Base-by-base conservation (phyloP, 805 yeast species). In the Wickerhamiella sorbophila region DNA sequence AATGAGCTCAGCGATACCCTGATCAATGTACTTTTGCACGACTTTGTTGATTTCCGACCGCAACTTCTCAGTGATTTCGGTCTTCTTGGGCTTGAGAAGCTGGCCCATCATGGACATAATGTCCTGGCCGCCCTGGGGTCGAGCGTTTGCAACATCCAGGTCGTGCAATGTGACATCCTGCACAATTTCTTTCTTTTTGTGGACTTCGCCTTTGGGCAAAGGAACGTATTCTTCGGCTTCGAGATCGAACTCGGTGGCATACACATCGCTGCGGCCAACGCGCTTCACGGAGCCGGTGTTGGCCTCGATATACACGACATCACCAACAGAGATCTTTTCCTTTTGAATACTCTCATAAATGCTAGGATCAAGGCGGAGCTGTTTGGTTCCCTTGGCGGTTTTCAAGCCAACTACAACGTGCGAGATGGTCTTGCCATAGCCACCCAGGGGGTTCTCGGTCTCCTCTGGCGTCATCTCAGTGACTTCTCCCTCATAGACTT, bases 181-280 rank as follows among this genome's bases (percentile, higher is more conserved):
- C 17, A 91, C 94, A 53, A 88, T 86, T 63, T 91, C 97, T 61
- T 91, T 91, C 71, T 91, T 86, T 60, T 88, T 87, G 67, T 91
- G 98, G 36, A 91, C 94, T 62, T 91, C 99, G 41, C 98, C 98
- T 66, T 91, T 93, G 47, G 99, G 99, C 54, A 93, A 71, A 34
- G 98, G 95, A 18, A 91, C 97, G 62, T 91, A 91, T 64, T 91
- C 97, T 64, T 93, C 96, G 21, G 97, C 95, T 70, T 91, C 97
- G 46, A 93, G 73, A 63, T 91, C 99, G 54, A 87, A 91, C 65
- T 91, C 99, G 8, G 98, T 86, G 19, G 98, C 96, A 56, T 86
- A 86, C 0, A 96, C 95, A 61, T 91, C 97, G n/a, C 94, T 82
- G 61, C 99, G 75, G 41, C 99, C 99, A 20, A 91, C 94, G 56